Evolutionary conservation across 257 asterid species (phyloP).

Genomic region (Buddleja alternifolia): DNA sequence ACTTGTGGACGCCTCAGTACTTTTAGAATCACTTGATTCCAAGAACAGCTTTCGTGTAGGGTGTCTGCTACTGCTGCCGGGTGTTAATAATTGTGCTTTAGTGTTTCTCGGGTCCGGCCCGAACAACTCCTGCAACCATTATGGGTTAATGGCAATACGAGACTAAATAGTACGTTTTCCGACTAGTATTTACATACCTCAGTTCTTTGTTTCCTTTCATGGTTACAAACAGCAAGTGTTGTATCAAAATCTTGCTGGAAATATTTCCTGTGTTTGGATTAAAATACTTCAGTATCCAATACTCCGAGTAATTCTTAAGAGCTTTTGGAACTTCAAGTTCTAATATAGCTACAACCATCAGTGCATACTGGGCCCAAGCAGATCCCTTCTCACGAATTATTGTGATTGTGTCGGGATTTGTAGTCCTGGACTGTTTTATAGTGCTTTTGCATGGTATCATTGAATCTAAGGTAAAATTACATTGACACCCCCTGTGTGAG

Average conservation of each 20-base stretch:
- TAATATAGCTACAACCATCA: no score
- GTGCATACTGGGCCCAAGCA: no score
- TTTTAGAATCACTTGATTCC: slow-evolving; percentile 73
- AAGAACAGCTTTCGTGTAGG: slow-evolving; percentile 63
- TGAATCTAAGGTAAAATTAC: no score
- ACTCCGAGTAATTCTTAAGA: no score
- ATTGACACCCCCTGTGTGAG: no score
- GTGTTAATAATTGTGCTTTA: slow-evolving; percentile 57
- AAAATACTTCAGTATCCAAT: slow-evolving; percentile 36
- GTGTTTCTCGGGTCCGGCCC: slow-evolving; percentile 61
- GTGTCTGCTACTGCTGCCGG: slow-evolving; percentile 65
- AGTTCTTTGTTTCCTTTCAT: slow-evolving; percentile 86
- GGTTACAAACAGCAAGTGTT: slow-evolving; percentile 81
- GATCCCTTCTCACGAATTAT: no score
- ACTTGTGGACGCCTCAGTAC: slow-evolving; percentile 69
- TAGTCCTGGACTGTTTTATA: no score
- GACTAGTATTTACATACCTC: slow-evolving; percentile 55
- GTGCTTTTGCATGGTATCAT: no score
- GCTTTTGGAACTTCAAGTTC: no score
- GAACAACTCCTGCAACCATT: slow-evolving; percentile 54
- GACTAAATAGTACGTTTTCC: not conserved
- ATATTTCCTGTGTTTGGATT: slow-evolving; percentile 59
- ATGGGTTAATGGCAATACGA: slow-evolving; percentile 19
- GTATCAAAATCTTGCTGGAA: slow-evolving; percentile 90
- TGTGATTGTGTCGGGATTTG: no score